These are phyloP conservation scores for Calonectria hongkongensis DNA, from an alignment of 2,329 filamentous ascomycete species.

Conservation along the genomic window DNA sequence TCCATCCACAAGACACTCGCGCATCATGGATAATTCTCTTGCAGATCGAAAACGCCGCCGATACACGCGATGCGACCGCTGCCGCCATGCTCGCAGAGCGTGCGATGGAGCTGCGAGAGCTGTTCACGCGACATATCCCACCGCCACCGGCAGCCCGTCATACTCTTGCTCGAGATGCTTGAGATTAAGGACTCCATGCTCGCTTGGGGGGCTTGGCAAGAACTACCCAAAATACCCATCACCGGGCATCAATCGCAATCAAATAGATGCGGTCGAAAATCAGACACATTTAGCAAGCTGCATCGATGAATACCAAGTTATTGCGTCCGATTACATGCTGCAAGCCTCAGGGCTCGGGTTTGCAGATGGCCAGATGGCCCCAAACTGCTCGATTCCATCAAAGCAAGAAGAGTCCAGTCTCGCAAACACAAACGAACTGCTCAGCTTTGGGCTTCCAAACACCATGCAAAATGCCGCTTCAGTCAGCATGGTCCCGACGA, in stretches of 20 bases:
- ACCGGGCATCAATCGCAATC: not conserved
- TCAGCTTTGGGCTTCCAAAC: not conserved
- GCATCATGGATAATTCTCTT: not conserved
- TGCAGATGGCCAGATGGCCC: not conserved
- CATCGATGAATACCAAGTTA: no score
- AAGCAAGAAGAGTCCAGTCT: not conserved
- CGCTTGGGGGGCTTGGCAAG: not conserved
- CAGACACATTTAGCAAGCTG: not conserved
- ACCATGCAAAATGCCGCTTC: not conserved
- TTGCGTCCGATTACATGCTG: not conserved
- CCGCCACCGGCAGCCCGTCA: not conserved
- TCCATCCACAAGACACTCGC: not conserved
- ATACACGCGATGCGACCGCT: conserved; percentile 12
- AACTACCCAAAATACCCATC: no score
- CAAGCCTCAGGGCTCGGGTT: not conserved
- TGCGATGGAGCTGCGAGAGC: conserved; percentile 1
- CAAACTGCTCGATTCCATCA: no score
- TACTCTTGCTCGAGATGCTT: conserved; percentile 5
- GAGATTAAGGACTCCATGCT: not conserved
- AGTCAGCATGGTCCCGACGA: not conserved
- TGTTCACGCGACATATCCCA: not conserved
- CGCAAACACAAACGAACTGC: not conserved
- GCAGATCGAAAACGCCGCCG: conserved; percentile 12
- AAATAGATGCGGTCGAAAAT: no score
- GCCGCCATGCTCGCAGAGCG: conserved; percentile 2